Evolutionary conservation across 1,284 basidiomycete genomes (phyloP), one percentile per base, ranked within the genome.

Genomic region (Athelia sp.): DNA sequence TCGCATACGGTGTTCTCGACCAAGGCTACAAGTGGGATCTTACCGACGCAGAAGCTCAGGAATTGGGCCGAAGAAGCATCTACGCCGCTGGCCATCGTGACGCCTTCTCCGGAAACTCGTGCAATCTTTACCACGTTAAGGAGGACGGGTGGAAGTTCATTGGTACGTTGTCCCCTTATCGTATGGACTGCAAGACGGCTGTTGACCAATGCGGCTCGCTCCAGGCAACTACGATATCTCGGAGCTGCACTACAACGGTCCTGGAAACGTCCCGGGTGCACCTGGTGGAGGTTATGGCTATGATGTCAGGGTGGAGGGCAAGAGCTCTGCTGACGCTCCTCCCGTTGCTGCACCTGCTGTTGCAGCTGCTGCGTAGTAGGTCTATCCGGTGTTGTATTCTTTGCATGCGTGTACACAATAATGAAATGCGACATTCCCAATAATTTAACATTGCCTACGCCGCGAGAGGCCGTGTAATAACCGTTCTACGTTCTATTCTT

Each of bases 1-100:
- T 96, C 62, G 97, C 97, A 4, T 99, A 99, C 62, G 96, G 96
- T 79, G 94, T 99, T 2, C 80, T 99, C 38, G 97, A 99, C 69
- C 95, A 98, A 69, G 93, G 88, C 2, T 98, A 98, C 72, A 82
- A 74, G 52, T 99, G 92, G 90, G 94, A 99, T 63, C 73, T 99
- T 49, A 83, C 87, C 13, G 93, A 94, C 56, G 94, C 87, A 54
- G 97, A 98, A 57, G 97, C 97, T 1, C 88, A 93, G 63, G 97
- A 99, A 64, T 84, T 99, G 29, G 97, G 91, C 11, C 75, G 93
- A 63, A 76, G 96, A 57, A 95, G 93, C 58, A 99, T 99, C 66
- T 95, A 97, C 58, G 97, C 96, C 42, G 97, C 97, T 43, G 93
- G 93, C 52, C 96, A 99, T 67, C 86, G 95, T 56, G 97, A 99